These are phyloP conservation scores for Neurospora sp. DNA, from an alignment of 495 filamentous ascomycete genomes.

Conservation along the genomic window DNA sequence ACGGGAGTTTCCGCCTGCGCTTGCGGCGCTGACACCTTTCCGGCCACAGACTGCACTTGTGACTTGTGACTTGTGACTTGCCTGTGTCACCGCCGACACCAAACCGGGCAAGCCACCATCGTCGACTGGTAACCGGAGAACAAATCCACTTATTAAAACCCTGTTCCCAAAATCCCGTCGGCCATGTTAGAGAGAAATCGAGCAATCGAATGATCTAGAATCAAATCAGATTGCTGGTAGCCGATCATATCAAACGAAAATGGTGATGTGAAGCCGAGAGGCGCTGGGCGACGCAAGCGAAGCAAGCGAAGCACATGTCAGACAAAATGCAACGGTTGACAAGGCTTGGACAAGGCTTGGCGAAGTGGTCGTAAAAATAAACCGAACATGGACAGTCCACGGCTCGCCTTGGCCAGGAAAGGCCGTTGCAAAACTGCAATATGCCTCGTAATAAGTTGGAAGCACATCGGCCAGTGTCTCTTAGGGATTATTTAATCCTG, in stretches of 20 bases:
- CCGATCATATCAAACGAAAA: not conserved
- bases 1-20: not conserved
- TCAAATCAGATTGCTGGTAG: not conserved
- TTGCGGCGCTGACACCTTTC: not conserved
- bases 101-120: no score
- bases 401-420: no score
- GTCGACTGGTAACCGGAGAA: no score
- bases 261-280: not conserved
- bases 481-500: no score
- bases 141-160: no score
- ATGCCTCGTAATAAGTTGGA: no score
- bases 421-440: no score
- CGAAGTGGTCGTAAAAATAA: no score
- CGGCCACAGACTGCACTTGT: not conserved
- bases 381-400: no score
- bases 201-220: not conserved
- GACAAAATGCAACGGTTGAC: not conserved
- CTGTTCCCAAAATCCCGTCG: not conserved
- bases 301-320: not conserved
- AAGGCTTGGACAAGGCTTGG: not conserved
- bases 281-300: not conserved
- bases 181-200: not conserved
- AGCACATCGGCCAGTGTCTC: no score
- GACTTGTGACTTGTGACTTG: not conserved
- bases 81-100: no score